Base-by-base conservation (phyloP, 371 early-diverging fungal species). In the Rhizopus delemar region DNA sequence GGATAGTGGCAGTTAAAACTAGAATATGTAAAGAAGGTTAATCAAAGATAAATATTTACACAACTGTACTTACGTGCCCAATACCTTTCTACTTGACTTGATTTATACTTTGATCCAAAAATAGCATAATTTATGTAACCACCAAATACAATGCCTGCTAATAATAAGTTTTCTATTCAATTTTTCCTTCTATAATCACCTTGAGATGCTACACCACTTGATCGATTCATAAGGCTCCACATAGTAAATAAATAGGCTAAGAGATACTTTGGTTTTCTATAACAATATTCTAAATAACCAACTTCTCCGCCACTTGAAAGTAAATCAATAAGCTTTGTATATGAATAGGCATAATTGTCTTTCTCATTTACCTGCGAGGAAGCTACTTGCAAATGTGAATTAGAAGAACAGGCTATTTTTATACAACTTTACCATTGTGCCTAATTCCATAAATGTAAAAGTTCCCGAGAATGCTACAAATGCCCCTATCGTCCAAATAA, bases 111-210 rank as follows among this genome's bases (percentile, higher is more conserved):
- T 6, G 69, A 35, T 1, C 77, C 77, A 57, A 67, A 73, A 15
- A 77, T 36, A 12, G 77, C 71, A 62, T 73, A 73, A 56, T 77
- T 77, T 48, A 77, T 51, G 41, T 77, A 77, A 2, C 73, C 64
- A 6, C 77, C 77, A 63, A 77, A 77, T 0, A 77, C 74, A 46
- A 68, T 71, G 8, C 75, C 73, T 71, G 22, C 22, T 22, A 22
- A 22, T 22, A 22, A 22, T 22, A 22, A 22, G 22, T 22, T 22
- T 22, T 22, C 22, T 22, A 22, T 22, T 22, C 22, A 22, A 22
- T 0, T 22, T 22, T 22, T 22, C 22, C 1, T 22, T 22, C 22
- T 22, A 22, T 22, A 22, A 22, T 9, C 45, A 65, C 66, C 71
- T 60, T 76, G 77, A 6, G 77, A 68, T 13, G 77, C 70, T 5